phyloP scores from a whole-genome alignment of 139 green algal genomes.

The Trebouxia sp. region DNA sequence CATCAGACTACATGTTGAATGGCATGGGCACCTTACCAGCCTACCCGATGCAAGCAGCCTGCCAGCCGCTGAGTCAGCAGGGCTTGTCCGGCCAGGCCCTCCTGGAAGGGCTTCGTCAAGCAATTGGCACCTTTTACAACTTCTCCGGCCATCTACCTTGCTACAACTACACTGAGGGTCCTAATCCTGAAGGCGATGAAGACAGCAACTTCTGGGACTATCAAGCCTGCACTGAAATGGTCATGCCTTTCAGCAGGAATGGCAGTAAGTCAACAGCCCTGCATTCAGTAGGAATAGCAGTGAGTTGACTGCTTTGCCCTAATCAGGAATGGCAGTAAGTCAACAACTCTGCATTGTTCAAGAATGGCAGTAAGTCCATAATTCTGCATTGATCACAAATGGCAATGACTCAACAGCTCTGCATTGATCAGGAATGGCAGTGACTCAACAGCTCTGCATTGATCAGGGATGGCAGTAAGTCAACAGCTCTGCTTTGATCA shows the following conservation, averaged over 20 bases:
- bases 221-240: conserved; percentile 53
- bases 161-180: conserved; percentile 52
- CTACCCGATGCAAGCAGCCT: conserved; percentile 64
- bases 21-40: conserved; percentile 54
- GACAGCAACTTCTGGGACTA: conserved; percentile 71
- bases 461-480: too few species aligned
- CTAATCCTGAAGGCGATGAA: conserved; percentile 74
- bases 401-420: too few species aligned
- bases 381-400: too few species aligned
- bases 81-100: conserved; percentile 37
- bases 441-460: too few species aligned
- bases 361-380: too few species aligned
- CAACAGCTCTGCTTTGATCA: too few species aligned
- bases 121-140: conserved; percentile 83
- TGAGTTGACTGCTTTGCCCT: too few species aligned
- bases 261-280: conserved; percentile 37
- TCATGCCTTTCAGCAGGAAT: conserved; percentile 50
- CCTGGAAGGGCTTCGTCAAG: conserved; percentile 48
- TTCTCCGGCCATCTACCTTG: conserved; percentile 58
- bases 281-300: too few species aligned
- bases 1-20: conserved; percentile 60
- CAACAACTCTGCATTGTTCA: too few species aligned
- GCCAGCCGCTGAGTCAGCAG: conserved; percentile 40
- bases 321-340: too few species aligned
- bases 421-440: too few species aligned